Conservation (phyloP, 1,284 basidiomycete genomes). For the Austropuccinia psidii region DNA sequence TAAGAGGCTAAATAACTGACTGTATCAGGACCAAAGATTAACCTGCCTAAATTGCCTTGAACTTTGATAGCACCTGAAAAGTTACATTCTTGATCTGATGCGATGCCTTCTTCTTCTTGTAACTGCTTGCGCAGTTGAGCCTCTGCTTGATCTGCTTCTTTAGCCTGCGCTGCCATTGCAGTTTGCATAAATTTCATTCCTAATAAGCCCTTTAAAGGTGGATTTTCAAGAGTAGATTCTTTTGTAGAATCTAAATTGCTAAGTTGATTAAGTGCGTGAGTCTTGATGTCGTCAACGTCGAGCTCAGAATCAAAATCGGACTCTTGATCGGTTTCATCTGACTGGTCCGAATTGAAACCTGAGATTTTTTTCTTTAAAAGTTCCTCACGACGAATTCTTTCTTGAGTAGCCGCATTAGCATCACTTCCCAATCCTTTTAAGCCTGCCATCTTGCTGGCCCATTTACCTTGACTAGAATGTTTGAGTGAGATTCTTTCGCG, state of each 20-base stretch:
- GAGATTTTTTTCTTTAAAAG: constrained; percentile 44
- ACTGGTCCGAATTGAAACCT: constrained; percentile 37
- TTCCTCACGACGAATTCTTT: constrained; percentile 44
- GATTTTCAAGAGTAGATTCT: neutral
- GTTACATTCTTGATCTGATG: constrained; percentile 36
- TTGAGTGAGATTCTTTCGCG: constrained; percentile 46
- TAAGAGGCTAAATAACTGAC: constrained; percentile 11
- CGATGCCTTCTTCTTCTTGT: constrained; percentile 38
- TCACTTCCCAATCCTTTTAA: constrained; percentile 40
- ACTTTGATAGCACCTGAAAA: constrained; percentile 36
- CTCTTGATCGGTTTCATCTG: constrained; percentile 31
- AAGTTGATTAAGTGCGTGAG: constrained; percentile 16
- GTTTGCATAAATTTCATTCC: constrained; percentile 48
- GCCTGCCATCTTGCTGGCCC: constrained; percentile 44
- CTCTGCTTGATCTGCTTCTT: constrained; percentile 40
- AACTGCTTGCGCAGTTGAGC: constrained; percentile 40
- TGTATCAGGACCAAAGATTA: constrained; percentile 10
- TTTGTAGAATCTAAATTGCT: constrained; percentile 42
- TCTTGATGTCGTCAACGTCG: constrained; percentile 11
- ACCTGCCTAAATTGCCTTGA: constrained; percentile 34
- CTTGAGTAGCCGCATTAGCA: constrained; percentile 44
- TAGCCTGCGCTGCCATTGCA: constrained; percentile 42
- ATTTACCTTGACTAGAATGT: constrained; percentile 48
- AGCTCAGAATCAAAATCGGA: constrained; percentile 38
- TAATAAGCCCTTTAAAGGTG: constrained; percentile 36